Evolutionary conservation across 1,284 basidiomycete genomes (phyloP).

Genomic region (Ceratobasidium sp.): DNA sequence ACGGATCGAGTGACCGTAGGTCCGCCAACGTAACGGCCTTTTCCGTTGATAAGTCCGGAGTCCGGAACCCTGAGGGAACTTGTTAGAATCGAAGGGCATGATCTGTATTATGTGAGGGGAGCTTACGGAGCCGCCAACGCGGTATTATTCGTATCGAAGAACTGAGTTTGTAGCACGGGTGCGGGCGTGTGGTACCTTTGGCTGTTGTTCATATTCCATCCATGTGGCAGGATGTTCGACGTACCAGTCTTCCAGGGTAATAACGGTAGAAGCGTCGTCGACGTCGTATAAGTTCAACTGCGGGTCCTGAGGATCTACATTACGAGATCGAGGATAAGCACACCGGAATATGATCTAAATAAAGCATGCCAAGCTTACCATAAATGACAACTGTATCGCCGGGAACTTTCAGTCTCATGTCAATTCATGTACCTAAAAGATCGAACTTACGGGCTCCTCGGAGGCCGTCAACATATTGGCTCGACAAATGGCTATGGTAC

Average conservation of each 20-base stretch:
- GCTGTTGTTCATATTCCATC: too few relatives aligned
- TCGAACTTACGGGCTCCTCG: conserved; percentile 22
- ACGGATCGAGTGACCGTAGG: conserved; percentile 21
- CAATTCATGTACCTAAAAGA: not conserved
- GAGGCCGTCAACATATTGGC: conserved; percentile 36
- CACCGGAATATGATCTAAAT: not conserved
- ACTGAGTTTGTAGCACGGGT: conserved; percentile 13
- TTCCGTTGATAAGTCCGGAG: conserved; percentile 38
- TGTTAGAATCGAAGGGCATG: not conserved
- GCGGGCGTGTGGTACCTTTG: conserved; percentile 31
- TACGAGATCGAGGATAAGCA: not conserved
- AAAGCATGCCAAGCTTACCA: not conserved
- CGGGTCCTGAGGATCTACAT: conserved; percentile 26
- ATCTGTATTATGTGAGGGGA: not conserved
- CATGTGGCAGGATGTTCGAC: not conserved
- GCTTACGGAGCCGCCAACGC: conserved; percentile 30
- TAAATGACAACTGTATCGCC: conserved; percentile 15
- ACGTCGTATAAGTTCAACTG: conserved; percentile 30
- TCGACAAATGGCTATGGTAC: conserved; percentile 40
- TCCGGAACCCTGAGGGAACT: conserved; percentile 23
- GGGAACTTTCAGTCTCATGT: conserved; percentile 6
- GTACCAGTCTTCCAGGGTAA: conserved; percentile 35
- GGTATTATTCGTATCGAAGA: conserved; percentile 24
- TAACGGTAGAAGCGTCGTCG: conserved; percentile 30
- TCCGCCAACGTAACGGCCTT: conserved; percentile 35